phyloP scores from a whole-genome alignment of 208 protist species.

The Trypanosoma theileri region DNA sequence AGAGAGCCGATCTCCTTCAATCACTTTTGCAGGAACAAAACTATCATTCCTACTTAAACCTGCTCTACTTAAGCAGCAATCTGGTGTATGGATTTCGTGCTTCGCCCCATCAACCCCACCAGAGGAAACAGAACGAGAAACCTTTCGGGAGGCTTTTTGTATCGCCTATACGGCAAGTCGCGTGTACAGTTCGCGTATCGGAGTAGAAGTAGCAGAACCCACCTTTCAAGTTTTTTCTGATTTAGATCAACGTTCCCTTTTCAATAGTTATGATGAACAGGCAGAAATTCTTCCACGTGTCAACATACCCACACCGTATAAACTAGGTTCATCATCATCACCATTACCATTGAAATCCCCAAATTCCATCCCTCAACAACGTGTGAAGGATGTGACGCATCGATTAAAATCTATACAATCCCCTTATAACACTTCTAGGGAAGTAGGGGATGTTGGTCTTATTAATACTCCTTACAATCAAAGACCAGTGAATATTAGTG shows the following conservation, averaged over 20 bases:
- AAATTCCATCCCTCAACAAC: neutral
- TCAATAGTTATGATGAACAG: slow-evolving; percentile 6
- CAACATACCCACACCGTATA: slow-evolving; percentile 2
- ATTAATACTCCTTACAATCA: slow-evolving; percentile 11
- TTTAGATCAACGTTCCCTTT: neutral
- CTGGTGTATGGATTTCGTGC: slow-evolving; percentile 68
- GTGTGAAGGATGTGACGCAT: too few species aligned
- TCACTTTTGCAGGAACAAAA: slow-evolving; percentile 58
- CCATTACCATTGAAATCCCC: neutral
- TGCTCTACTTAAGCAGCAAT: slow-evolving; percentile 57
- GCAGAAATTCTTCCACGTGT: slow-evolving; percentile 13
- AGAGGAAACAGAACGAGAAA: slow-evolving; percentile 38
- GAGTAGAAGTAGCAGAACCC: slow-evolving; percentile 16
- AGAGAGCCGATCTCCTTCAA: slow-evolving; percentile 48
- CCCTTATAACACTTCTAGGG: neutral
- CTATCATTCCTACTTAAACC: slow-evolving; percentile 74
- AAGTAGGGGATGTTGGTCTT: neutral
- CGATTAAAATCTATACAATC: neutral
- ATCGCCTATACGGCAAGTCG: slow-evolving; percentile 55
- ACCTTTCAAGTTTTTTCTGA: neutral
- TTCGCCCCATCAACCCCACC: slow-evolving; percentile 51
- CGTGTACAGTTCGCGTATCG: slow-evolving; percentile 51
- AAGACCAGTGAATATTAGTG: neutral
- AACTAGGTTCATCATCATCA: slow-evolving; percentile 1
- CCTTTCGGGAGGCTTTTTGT: slow-evolving; percentile 75